A percentile compares a stretch with the other conserved stretches of the same genome.
Conservation (phyloP, 345 rosid species). For the Combretum micranthum region DNA sequence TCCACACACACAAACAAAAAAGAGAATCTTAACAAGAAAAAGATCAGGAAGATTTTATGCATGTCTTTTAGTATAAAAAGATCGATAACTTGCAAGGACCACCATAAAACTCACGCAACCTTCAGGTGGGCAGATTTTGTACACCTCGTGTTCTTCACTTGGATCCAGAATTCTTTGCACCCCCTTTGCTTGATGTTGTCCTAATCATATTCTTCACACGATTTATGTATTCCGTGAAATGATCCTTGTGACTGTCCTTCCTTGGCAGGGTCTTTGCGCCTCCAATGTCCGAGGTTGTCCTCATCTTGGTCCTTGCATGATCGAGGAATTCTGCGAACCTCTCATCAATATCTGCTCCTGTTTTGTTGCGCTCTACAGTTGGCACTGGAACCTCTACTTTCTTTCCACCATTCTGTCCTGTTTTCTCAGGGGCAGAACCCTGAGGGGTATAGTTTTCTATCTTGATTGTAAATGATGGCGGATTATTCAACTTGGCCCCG, state of each 20-base stretch:
- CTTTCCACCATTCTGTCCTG: too few relatives aligned
- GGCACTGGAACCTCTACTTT: too few relatives aligned
- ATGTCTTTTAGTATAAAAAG: too few relatives aligned
- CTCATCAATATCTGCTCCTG: neutral
- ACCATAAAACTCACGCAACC: neutral
- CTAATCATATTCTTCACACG: conserved; percentile 8
- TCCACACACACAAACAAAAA: too few relatives aligned
- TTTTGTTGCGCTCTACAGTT: neutral
- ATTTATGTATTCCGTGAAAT: neutral
- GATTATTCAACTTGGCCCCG: too few relatives aligned
- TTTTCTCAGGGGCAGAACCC: too few relatives aligned
- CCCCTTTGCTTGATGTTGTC: neutral
- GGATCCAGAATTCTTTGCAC: neutral
- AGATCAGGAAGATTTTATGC: too few relatives aligned
- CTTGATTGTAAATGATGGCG: too few relatives aligned
- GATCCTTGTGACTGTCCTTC: too few relatives aligned
- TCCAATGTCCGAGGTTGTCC: conserved; percentile 3
- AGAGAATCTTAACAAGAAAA: too few relatives aligned
- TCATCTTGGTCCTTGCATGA: neutral
- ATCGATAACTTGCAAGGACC: too few relatives aligned
- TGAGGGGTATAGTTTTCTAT: too few relatives aligned
- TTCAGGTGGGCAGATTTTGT: neutral
- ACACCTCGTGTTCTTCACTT: neutral
- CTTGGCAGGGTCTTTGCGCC: neutral
- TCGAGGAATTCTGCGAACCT: conserved; percentile 4